Base-by-base conservation (phyloP, 2,329 filamentous ascomycete genomes). In the Phaeosphaeria sp. region DNA sequence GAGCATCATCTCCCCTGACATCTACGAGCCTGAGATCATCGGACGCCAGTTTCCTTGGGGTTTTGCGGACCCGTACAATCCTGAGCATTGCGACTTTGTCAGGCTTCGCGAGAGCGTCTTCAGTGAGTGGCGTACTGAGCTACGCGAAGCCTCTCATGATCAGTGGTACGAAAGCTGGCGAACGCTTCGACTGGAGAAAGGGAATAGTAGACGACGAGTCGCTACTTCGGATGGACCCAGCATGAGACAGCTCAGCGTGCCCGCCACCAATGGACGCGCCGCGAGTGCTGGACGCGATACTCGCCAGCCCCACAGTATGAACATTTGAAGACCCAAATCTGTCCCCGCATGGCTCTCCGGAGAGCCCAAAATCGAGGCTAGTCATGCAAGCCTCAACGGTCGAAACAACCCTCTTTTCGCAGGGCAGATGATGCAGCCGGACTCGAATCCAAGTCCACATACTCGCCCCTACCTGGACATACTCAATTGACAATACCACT, bases 81-180 rank as follows among this genome's bases (percentile, higher is more conserved):
- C 89, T 27, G 87, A 91, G 68, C 95, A 99, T 80, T 99, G 95
- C 79, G 95, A 99, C 78, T 99, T 97, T 77, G 83, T 90, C 55
- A 89, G 90, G 61, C 85, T 99, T 66, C 95, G 95, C 79, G 93
- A 98, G 58, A 89, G 90, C 7, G 91, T 99, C 30, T 99, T 99
- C 77, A 88, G 83, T 64, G 94, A 98, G 72, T 99, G 95, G 95
- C 90, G 94, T 50, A 86, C 86, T 44, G 95, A 99, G 74, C 83
- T 99, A 59, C 90, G 94, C 59, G 92, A 97, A 77, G 90, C 92
- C 52, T 96, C 92, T 76, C 87, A 92, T 55, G 93, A 96, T 73
- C 86, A 93, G 68, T 97, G 93, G 92, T 98, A 98, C 70, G 94
- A 98, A 78, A 89, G 91, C 69, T 98, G 94, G 95, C 88, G 95